Conservation (phyloP, 805 yeast genomes). For the Jamesozyma rosinii region DNA sequence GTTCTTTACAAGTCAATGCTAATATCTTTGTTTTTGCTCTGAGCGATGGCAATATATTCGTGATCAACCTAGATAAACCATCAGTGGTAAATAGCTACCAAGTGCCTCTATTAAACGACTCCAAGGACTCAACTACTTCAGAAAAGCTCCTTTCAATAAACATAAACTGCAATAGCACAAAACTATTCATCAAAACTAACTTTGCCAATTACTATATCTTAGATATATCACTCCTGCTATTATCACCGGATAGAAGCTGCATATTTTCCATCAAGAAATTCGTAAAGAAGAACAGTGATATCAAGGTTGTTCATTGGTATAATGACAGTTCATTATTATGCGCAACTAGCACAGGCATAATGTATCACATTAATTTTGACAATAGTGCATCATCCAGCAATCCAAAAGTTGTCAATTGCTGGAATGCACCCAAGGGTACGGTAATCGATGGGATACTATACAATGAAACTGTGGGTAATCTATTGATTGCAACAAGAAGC, state of each 20-base stretch:
- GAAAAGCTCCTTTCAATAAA: conserved; percentile 21
- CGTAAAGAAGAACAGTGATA: conserved; percentile 19
- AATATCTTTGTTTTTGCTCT: conserved; percentile 51
- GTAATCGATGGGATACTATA: conserved; percentile 24
- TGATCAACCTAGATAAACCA: conserved; percentile 62
- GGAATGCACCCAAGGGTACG: conserved; percentile 1
- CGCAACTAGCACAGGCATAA: conserved; percentile 19
- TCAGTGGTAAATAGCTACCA: conserved; percentile 42
- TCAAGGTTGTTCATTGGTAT: conserved; percentile 18
- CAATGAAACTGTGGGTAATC: conserved; percentile 3
- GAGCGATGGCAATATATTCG: conserved; percentile 42
- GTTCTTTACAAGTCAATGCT: conserved; percentile 43
- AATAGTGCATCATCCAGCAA: neutral
- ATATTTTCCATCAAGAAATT: conserved; percentile 11
- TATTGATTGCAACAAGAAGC: conserved; percentile 17
- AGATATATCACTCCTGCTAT: conserved; percentile 4
- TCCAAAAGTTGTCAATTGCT: neutral
- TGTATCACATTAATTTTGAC: conserved; percentile 11
- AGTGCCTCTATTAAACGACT: conserved; percentile 22
- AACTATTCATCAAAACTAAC: conserved; percentile 24
- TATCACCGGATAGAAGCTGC: neutral
- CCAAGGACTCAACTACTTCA: conserved; percentile 7
- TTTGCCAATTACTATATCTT: conserved; percentile 24
- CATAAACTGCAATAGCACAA: conserved; percentile 18
- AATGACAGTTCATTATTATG: conserved; percentile 12